Conservation (phyloP, 2,329 filamentous ascomycete genomes). For the Sphaerulina populicola region DNA sequence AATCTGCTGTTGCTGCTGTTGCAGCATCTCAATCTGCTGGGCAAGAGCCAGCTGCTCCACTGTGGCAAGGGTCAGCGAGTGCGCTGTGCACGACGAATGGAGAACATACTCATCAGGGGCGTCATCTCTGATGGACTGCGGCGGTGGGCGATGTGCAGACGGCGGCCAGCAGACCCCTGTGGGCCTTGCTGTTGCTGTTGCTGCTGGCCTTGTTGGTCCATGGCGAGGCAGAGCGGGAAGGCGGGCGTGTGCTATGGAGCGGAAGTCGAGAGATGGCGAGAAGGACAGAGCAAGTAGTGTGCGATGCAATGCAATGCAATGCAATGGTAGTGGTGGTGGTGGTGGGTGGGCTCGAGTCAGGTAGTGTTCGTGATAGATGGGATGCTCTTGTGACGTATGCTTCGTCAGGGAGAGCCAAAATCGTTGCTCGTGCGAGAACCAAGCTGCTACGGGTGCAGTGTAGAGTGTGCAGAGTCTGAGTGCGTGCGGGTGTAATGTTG, state of each 20-base stretch:
- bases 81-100: not conserved
- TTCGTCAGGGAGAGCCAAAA: constrained; percentile 11
- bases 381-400: constrained; percentile 25
- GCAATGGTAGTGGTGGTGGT: not conserved
- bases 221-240: constrained; percentile 17
- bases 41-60: constrained; percentile 97
- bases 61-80: constrained; percentile 38
- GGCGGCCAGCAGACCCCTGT: constrained; percentile 69
- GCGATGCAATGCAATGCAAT: constrained; percentile 3
- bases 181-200: constrained; percentile 40
- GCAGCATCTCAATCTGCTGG: constrained; percentile 93
- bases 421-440: constrained; percentile 13
- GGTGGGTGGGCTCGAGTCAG: constrained; percentile 6
- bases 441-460: constrained; percentile 10
- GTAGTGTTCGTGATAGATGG: constrained; percentile 4
- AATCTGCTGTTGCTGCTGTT: constrained; percentile 97
- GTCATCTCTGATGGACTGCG: constrained; percentile 96
- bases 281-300: not conserved
- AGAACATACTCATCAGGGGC: constrained; percentile 88
- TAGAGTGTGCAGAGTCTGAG: constrained; percentile 11
- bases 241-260: not conserved
- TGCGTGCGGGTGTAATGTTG: constrained; percentile 9
- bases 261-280: not conserved
- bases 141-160: constrained; percentile 93
- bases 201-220: constrained; percentile 48